These are phyloP conservation scores for Eucalyptus sp. DNA, from an alignment of 345 rosid genomes.

Conservation along the genomic window DNA sequence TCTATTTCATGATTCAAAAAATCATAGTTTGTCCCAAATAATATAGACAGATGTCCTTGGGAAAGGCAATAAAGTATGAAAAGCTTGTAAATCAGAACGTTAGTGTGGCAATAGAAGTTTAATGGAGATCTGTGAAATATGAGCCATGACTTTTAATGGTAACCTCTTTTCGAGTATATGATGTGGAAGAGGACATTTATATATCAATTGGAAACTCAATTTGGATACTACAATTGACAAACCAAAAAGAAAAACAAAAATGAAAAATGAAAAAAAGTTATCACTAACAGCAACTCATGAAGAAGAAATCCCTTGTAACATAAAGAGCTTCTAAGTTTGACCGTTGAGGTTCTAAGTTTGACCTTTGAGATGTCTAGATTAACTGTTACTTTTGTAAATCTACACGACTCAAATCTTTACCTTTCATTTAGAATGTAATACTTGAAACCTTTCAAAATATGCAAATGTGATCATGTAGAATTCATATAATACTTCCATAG, in stretches of 20 bases:
- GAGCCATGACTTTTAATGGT: neutral
- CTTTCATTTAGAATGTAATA: neutral
- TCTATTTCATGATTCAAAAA: neutral
- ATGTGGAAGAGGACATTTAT: neutral
- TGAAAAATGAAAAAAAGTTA: too few species aligned
- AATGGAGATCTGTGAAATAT: neutral
- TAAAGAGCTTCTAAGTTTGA: neutral
- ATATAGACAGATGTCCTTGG: neutral
- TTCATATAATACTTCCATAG: rapidly evolving
- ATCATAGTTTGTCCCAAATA: neutral
- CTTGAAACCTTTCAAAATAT: neutral
- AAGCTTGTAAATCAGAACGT: neutral
- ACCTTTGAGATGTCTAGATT: rapidly evolving
- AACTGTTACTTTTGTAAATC: neutral
- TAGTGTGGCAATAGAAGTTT: neutral
- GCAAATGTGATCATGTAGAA: neutral
- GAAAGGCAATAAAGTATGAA: neutral
- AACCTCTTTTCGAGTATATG: rapidly evolving
- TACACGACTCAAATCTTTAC: rapidly evolving
- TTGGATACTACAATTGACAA: neutral
- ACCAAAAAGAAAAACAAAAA: neutral
- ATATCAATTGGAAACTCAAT: neutral
- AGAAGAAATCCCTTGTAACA: neutral
- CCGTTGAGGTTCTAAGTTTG: neutral
- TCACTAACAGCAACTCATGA: neutral